Conservation (phyloP, 2,329 filamentous ascomycete genomes). For the Colletotrichum lentis region DNA sequence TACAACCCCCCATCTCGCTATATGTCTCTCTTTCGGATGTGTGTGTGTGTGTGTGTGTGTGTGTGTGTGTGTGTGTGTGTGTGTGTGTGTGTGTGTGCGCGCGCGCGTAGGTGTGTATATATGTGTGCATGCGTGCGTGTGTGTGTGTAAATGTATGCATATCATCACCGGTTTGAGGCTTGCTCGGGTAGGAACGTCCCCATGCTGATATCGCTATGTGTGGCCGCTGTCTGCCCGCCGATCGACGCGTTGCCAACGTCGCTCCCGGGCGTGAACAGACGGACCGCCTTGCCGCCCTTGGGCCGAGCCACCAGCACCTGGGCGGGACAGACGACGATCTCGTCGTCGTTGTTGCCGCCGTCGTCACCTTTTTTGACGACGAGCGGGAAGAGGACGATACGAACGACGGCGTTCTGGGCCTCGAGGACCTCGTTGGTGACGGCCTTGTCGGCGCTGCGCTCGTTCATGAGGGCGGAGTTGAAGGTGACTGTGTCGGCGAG, state of each 20-base stretch:
- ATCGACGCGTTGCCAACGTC: conserved; percentile 60
- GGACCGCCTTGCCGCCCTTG: conserved; percentile 48
- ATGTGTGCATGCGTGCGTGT: not conserved
- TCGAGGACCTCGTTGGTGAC: conserved; percentile 81
- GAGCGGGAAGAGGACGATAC: conserved; percentile 92
- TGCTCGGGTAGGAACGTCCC: conserved; percentile 38
- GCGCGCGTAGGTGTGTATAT: not conserved
- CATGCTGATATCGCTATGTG: conserved; percentile 51
- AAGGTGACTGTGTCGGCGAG: conserved; percentile 87
- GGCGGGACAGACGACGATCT: conserved; percentile 93
- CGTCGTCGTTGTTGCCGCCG: conserved; percentile 84
- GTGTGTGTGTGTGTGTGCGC: not conserved
- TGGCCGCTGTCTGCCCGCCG: conserved; percentile 46
- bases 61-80: not conserved
- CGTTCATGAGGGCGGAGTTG: conserved; percentile 94
- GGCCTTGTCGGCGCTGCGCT: conserved; percentile 73
- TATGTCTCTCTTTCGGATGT: not conserved
- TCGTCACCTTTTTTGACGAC: conserved; percentile 97
- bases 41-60: not conserved
- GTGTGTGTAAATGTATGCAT: not conserved
- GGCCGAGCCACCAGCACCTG: conserved; percentile 82
- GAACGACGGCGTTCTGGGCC: conserved; percentile 77
- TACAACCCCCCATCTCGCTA: not conserved
- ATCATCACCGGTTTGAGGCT: conserved; percentile 40
- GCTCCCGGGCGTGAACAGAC: conserved; percentile 58